Percentiles rank a stretch among this genome's conserved stretches.
These are phyloP conservation scores for Colletotrichum destructivum DNA, from an alignment of 2,329 filamentous ascomycete genomes.

Conservation along the genomic window DNA sequence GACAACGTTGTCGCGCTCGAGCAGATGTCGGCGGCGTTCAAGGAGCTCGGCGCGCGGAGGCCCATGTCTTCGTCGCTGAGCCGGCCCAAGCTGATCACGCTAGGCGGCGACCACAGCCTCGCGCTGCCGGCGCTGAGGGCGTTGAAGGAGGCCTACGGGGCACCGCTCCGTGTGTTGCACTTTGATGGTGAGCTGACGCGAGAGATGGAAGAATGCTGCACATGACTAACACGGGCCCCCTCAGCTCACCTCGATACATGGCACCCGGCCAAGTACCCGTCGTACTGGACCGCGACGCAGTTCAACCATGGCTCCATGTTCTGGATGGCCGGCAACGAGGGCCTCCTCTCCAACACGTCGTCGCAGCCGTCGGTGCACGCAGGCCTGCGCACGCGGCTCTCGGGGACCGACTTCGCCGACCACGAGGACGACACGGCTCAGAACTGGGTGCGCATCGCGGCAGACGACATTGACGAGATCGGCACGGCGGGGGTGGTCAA, in stretches of 20 bases:
- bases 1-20: constrained; percentile 86
- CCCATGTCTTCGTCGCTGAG: constrained; percentile 53
- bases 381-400: constrained; percentile 83
- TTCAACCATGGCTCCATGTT: constrained; percentile 96
- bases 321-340: constrained; percentile 87
- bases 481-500: constrained; percentile 80
- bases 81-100: constrained; percentile 73
- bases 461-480: constrained; percentile 90
- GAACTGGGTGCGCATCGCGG: constrained; percentile 84
- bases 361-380: constrained; percentile 84
- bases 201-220: too few relatives aligned
- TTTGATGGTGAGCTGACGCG: constrained; percentile 69
- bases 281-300: constrained; percentile 78
- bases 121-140: constrained; percentile 79
- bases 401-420: constrained; percentile 74
- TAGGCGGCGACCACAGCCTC: constrained; percentile 82
- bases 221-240: constrained; percentile 41
- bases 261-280: constrained; percentile 86
- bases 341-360: constrained; percentile 80
- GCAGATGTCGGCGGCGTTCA: constrained; percentile 88
- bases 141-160: constrained; percentile 72
- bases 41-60: constrained; percentile 70
- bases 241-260: constrained; percentile 83
- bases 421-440: constrained; percentile 82
- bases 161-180: constrained; percentile 78